phyloP scores from a whole-genome alignment of 164 flowering plant species.

The Paratinospora sagittata region DNA sequence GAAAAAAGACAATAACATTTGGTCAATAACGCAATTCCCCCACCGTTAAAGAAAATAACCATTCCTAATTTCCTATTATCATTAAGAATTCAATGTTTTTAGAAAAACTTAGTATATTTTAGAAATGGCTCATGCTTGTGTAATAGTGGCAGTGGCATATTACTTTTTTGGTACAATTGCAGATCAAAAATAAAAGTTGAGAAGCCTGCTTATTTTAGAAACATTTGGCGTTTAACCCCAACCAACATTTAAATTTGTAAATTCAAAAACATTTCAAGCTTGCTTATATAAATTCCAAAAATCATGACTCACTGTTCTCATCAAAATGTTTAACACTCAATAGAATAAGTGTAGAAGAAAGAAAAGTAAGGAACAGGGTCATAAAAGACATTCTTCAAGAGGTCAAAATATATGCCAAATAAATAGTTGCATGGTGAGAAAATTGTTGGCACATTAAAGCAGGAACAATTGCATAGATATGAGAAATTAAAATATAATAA shows the following conservation, averaged over 20 bases:
- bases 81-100: no score
- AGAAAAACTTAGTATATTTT: no score
- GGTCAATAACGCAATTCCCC: no score
- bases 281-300: background rate
- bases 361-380: background rate
- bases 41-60: no score
- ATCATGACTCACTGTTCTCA: background rate
- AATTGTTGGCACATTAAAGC: background rate
- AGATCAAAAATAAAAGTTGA: no score
- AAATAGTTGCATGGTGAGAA: background rate
- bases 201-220: no score
- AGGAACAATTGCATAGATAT: background rate
- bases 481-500: background rate
- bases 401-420: background rate
- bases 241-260: background rate
- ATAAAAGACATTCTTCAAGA: background rate
- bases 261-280: background rate
- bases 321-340: background rate
- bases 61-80: no score
- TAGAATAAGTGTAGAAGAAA: background rate
- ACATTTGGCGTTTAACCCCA: background rate
- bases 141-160: no score
- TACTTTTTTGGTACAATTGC: no score
- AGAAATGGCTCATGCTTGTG: no score
- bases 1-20: background rate